Percentiles rank a stretch among this genome's conserved stretches.
Evolutionary conservation across 2,329 filamentous ascomycete species (phyloP).

Genomic region (Mycocentrospora acerina): DNA sequence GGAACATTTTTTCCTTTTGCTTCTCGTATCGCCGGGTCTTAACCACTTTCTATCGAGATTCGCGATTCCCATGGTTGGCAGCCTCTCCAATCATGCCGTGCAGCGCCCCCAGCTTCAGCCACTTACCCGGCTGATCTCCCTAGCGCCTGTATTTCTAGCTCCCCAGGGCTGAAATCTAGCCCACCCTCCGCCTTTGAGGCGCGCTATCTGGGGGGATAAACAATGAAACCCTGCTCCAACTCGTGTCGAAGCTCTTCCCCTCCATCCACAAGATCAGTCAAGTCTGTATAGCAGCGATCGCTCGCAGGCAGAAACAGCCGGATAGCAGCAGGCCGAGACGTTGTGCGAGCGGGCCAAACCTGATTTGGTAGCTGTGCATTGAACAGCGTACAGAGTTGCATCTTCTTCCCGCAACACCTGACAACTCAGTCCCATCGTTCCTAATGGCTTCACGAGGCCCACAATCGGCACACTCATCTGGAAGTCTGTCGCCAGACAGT

Average conservation of each 20-base stretch:
- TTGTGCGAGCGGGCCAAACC: slow-evolving; percentile 1
- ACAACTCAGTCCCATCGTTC: neutral
- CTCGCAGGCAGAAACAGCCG: neutral
- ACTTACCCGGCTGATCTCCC: slow-evolving; percentile 9
- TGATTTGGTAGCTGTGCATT: too few species aligned
- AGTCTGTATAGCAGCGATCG: neutral
- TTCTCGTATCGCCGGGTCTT: too few species aligned
- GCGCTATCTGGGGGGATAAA: slow-evolving; percentile 1
- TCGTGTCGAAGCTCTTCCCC: neutral
- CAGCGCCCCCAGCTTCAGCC: slow-evolving; percentile 3
- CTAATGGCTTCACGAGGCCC: slow-evolving; percentile 27
- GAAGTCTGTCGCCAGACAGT: slow-evolving; percentile 25
- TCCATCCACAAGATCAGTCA: neutral
- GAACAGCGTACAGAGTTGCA: slow-evolving; percentile 2
- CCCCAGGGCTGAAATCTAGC: slow-evolving; percentile 8
- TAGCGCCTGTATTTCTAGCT: slow-evolving; percentile 7
- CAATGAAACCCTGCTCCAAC: slow-evolving; percentile 5
- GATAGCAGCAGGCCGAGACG: neutral
- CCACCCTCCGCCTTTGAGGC: slow-evolving; percentile 6
- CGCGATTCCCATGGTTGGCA: neutral
- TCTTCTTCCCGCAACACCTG: neutral
- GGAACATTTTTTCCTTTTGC: too few species aligned
- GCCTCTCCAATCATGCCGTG: neutral
- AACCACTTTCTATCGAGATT: too few species aligned
- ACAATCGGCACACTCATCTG: slow-evolving; percentile 22